These are phyloP conservation scores for Arthrobotrys entomopaga DNA, from an alignment of 2,329 filamentous ascomycete genomes.

Conservation along the genomic window DNA sequence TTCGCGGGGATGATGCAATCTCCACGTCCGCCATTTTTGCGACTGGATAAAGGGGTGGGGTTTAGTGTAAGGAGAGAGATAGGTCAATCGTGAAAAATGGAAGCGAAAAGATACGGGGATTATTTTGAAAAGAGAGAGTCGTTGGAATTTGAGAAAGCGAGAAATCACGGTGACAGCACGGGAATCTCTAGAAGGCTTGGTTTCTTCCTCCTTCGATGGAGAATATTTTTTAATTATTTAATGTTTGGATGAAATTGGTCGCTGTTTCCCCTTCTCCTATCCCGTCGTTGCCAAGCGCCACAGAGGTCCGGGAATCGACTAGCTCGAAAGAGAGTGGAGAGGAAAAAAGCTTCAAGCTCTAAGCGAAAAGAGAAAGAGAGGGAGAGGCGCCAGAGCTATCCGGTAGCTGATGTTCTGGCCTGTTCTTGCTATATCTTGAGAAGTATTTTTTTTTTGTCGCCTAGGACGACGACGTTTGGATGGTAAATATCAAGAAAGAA, in stretches of 20 bases:
- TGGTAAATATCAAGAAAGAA: neutral
- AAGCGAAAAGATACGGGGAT: slow-evolving; percentile 19
- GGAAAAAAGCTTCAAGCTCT: slow-evolving; percentile 34
- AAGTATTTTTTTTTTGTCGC: too few relatives aligned
- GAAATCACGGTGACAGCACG: neutral
- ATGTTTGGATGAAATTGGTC: slow-evolving; percentile 6
- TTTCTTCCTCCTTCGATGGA: neutral
- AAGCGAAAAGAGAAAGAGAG: slow-evolving; percentile 18
- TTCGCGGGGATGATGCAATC: slow-evolving; percentile 37
- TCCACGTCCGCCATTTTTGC: slow-evolving; percentile 46
- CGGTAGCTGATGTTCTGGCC: slow-evolving; percentile 12
- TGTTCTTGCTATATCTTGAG: neutral
- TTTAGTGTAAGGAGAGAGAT: neutral
- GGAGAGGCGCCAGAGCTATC: neutral
- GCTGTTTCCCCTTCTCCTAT: slow-evolving; percentile 47
- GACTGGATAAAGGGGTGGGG: neutral
- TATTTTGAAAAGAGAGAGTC: slow-evolving; percentile 22
- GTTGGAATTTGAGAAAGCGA: slow-evolving; percentile 24
- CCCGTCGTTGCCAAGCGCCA: slow-evolving; percentile 54
- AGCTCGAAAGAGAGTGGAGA: slow-evolving; percentile 27
- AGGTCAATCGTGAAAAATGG: neutral
- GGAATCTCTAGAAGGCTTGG: too few relatives aligned
- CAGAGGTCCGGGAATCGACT: slow-evolving; percentile 42
- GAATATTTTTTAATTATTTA: neutral
- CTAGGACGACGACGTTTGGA: too few relatives aligned